These are phyloP conservation scores for Myriosclerotinia duriaeana DNA, from an alignment of 2,329 filamentous ascomycete species.

Conservation along the genomic window DNA sequence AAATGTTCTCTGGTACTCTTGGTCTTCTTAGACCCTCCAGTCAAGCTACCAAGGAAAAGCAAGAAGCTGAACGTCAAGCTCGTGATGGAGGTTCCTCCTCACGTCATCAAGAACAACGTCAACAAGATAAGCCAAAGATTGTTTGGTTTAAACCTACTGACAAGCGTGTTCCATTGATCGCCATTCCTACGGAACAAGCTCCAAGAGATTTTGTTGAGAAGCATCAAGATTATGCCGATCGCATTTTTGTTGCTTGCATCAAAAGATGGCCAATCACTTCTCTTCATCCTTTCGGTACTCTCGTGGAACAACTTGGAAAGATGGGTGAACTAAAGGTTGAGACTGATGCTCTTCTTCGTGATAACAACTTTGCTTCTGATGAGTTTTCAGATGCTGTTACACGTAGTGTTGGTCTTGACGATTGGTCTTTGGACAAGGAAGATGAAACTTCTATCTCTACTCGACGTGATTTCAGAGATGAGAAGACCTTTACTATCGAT, in stretches of 20 bases:
- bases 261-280: constrained; percentile 99
- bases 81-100: constrained; percentile 71
- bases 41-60: constrained; percentile 98
- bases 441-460: constrained; percentile 69
- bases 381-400: constrained; percentile 96
- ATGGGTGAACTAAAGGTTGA: constrained; percentile 98
- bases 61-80: constrained; percentile 91
- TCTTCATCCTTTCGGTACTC: constrained; percentile 95
- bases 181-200: constrained; percentile 96
- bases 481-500: constrained; percentile 89
- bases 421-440: constrained; percentile 86
- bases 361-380: constrained; percentile 98
- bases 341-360: constrained; percentile 91
- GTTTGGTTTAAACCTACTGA: constrained; percentile 99
- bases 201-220: constrained; percentile 98
- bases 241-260: constrained; percentile 98
- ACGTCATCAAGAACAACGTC: constrained; percentile 74
- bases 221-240: constrained; percentile 94
- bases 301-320: constrained; percentile 93
- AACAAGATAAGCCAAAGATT: constrained; percentile 98
- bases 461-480: constrained; percentile 86
- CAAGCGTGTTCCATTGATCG: constrained; percentile 96
- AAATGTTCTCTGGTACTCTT: constrained; percentile 98
- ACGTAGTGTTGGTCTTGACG: constrained; percentile 86
- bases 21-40: constrained; percentile 93